Evolutionary conservation across 129 eudicot species (phyloP), one percentile per base, ranked within the genome.

Genomic region (Centrapalus pauciflorus): DNA sequence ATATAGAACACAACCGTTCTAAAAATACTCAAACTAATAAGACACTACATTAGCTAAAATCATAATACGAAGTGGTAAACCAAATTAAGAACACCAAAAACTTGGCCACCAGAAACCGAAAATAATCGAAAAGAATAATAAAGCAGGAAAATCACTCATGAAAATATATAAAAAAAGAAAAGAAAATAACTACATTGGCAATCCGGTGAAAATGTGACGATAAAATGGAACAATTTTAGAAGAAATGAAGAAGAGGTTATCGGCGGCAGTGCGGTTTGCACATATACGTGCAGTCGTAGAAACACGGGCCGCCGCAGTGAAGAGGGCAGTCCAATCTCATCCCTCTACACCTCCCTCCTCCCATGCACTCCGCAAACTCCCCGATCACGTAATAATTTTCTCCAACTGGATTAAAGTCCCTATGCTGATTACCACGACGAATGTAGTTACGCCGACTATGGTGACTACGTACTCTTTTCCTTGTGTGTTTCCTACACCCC

Each of bases 291-390:
- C 90, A 84, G 63, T 84, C 90, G 12, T 84, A 84, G 75, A 46
- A 81, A 67, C 90, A 84, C 45, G 82, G 81, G 2, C 86, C 90
- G 5, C 80, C 81, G 24, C 90, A 84, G n/a, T 84, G 90, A 28
- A 84, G 79, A 0, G 90, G 90, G 46, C 90, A 84, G 19, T 84
- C 86, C 69, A 84, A 52, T 37, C 70, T 67, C 90, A 84, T 55
- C 20, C 84, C 86, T 45, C 48, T 64, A 21, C 86, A 81, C 73
- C 77, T 70, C 57, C 86, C 84, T 30, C 51, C 52, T 19, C 79
- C 90, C 86, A 84, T 75, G 71, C 90, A 84, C 43, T 84, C 55
- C 0, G 82, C 90, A 75, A 80, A 84, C 54, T 84, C 90, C 6
- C 90, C 90, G 1, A 78, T 67, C 40, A 61, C 78, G 16, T 81